phyloP scores from a whole-genome alignment of 2,329 filamentous ascomycete species.

The Verticillium klebahnii region DNA sequence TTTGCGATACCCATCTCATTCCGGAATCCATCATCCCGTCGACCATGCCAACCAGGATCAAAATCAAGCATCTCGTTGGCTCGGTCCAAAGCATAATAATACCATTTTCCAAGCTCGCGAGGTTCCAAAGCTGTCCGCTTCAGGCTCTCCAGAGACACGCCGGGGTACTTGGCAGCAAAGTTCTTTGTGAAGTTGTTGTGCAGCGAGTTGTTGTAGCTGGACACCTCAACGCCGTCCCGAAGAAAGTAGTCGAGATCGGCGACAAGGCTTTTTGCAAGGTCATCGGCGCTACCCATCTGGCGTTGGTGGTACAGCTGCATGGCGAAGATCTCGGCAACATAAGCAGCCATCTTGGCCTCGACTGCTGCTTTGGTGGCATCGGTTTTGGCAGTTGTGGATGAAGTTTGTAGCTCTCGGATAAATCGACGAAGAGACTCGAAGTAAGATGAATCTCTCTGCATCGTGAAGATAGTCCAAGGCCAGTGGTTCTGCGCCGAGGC shows the following conservation, averaged over 20 bases:
- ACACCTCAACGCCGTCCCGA: conserved; percentile 71
- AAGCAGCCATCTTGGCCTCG: conserved; percentile 69
- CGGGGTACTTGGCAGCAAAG: conserved; percentile 71
- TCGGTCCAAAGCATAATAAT: conserved; percentile 78
- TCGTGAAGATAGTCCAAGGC: conserved; percentile 85
- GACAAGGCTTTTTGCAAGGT: conserved; percentile 66
- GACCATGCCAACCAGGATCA: conserved; percentile 73
- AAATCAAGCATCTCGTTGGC: conserved; percentile 72
- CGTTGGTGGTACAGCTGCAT: conserved; percentile 87
- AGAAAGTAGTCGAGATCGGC: conserved; percentile 75
- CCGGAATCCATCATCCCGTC: conserved; percentile 66
- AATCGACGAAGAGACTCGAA: conserved; percentile 68
- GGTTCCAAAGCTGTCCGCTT: conserved; percentile 68
- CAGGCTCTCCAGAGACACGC: conserved; percentile 70
- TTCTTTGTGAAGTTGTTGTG: conserved; percentile 84
- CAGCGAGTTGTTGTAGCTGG: conserved; percentile 80
- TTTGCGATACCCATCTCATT: conserved; percentile 85
- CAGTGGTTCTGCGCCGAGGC: conserved; percentile 87
- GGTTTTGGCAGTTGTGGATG: conserved; percentile 46
- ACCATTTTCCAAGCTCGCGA: conserved; percentile 65
- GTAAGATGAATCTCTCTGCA: conserved; percentile 70
- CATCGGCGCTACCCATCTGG: conserved; percentile 63
- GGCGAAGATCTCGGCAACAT: conserved; percentile 81
- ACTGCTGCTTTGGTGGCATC: conserved; percentile 54
- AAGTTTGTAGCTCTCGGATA: conserved; percentile 53